Evolutionary conservation across 208 protist species (phyloP).

Genomic region (Angomonas deanei): DNA sequence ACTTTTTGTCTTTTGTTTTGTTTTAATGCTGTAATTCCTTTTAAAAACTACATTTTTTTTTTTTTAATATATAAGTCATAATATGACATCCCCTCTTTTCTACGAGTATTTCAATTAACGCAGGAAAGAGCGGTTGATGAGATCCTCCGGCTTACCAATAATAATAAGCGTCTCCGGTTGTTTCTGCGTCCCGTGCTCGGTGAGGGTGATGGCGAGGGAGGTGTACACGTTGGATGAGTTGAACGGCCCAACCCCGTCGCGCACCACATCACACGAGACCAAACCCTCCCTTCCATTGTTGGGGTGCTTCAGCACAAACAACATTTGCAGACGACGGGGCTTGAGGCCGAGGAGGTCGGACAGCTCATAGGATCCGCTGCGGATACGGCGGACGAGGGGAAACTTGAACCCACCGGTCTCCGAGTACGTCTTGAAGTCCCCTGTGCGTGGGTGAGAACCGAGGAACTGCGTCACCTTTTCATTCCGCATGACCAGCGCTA

Average conservation of each 20-base stretch:
- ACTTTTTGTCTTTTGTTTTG: constrained; percentile 3
- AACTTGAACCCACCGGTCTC: constrained; percentile 73
- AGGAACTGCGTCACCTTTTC: constrained; percentile 74
- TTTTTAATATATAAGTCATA: not conserved
- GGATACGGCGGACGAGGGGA: constrained; percentile 75
- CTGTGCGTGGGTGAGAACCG: constrained; percentile 71
- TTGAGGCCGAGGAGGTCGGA: constrained; percentile 76
- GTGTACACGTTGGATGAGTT: constrained; percentile 69
- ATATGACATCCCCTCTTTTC: not conserved
- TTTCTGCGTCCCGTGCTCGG: constrained; percentile 27
- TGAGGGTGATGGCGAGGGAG: constrained; percentile 73
- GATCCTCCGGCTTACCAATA: constrained; percentile 80
- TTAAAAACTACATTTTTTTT: constrained; percentile 4
- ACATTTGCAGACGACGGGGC: constrained; percentile 78
- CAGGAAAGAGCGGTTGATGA: constrained; percentile 64
- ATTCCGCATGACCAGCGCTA: constrained; percentile 80
- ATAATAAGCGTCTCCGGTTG: constrained; percentile 68
- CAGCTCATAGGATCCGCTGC: constrained; percentile 81
- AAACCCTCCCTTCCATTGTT: constrained; percentile 61
- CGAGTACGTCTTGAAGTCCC: constrained; percentile 80
- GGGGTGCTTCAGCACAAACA: constrained; percentile 78
- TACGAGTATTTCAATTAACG: constrained; percentile 13
- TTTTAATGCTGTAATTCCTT: not conserved
- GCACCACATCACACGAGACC: constrained; percentile 76
- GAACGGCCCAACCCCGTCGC: constrained; percentile 67